Evolutionary conservation across 2,329 filamentous ascomycete species (phyloP).

Genomic region (Fusarium setosum): DNA sequence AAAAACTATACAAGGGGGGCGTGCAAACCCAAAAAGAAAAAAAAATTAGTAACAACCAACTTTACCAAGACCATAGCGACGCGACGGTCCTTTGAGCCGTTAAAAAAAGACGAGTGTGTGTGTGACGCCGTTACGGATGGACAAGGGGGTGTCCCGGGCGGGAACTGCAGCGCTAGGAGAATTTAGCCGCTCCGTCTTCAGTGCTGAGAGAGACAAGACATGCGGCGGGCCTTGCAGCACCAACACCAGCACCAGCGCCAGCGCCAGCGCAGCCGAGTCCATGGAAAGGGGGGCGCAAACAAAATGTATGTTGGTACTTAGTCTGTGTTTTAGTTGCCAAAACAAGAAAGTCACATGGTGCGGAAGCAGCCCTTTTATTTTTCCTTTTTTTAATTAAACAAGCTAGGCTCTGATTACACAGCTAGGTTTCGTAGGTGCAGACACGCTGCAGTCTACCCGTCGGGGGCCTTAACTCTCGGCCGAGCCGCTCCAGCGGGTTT

Average conservation of each 20-base stretch:
- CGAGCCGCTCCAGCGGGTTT: not conserved
- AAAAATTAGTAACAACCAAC: conserved; percentile 24
- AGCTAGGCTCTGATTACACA: no score
- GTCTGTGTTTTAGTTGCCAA: not conserved
- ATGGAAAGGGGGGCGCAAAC: not conserved
- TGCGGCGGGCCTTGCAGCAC: not conserved
- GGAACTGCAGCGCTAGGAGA: conserved; percentile 40
- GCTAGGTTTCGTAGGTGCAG: not conserved
- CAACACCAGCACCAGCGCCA: not conserved
- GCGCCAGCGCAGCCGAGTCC: not conserved
- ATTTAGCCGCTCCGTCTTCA: conserved; percentile 38
- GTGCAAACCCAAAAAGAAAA: conserved; percentile 16
- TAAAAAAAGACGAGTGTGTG: conserved; percentile 18
- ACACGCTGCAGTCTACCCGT: not conserved
- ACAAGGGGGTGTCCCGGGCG: conserved; percentile 37
- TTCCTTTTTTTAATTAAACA: not conserved
- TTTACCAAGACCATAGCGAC: conserved; percentile 26
- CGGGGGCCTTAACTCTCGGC: not conserved
- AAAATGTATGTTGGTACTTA: not conserved
- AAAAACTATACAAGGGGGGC: conserved; percentile 30
- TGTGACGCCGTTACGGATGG: conserved; percentile 36
- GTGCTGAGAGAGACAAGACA: not conserved
- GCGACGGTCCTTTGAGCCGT: conserved; percentile 11
- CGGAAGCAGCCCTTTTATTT: not conserved
- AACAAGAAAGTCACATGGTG: conserved; percentile 1